Evolutionary conservation across 2,329 filamentous ascomycete species (phyloP), one percentile per base, ranked within the genome.

Genomic region (Polytolypa hystricis): DNA sequence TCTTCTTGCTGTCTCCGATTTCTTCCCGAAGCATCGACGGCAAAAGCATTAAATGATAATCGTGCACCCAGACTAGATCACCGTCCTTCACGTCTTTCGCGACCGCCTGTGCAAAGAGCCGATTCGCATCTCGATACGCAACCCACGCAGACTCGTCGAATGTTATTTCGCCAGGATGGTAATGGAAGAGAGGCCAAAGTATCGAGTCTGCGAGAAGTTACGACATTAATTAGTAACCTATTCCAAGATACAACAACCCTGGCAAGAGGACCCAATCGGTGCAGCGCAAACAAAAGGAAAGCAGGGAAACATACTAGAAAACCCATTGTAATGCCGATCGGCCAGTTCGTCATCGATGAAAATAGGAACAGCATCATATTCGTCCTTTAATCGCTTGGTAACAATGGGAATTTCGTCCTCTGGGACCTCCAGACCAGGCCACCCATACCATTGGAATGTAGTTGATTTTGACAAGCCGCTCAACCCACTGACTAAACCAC

Each of bases 181-280:
- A 96, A 67, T 96, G 91, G 69, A 98, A 93, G 26, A 98, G 77
- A 2, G 91, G 91, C 91, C 91, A 98, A 42, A 98, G 79, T 58
- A 96, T 96, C 5, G 85, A 93, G 63, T 98, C 85, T 89, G 43
- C n/a, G 3, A 32, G 42, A 39, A 32, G 30, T 26, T 10, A n/a
- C n/a, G n/a, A n/a, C n/a, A n/a, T n/a, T n/a, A n/a, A n/a, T n/a
- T n/a, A n/a, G n/a, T n/a, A n/a, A n/a, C n/a, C n/a, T n/a, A n/a
- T n/a, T n/a, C n/a, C n/a, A n/a, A n/a, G n/a, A n/a, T n/a, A n/a
- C n/a, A n/a, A n/a, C n/a, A n/a, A n/a, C n/a, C n/a, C n/a, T n/a
- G n/a, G n/a, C n/a, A n/a, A n/a, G n/a, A n/a, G n/a, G n/a, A n/a
- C n/a, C n/a, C n/a, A n/a, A n/a, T n/a, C n/a, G n/a, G 25, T 7